phyloP scores from a whole-genome alignment of 2,329 filamentous ascomycete genomes.

The Penicillium vulpinum region DNA sequence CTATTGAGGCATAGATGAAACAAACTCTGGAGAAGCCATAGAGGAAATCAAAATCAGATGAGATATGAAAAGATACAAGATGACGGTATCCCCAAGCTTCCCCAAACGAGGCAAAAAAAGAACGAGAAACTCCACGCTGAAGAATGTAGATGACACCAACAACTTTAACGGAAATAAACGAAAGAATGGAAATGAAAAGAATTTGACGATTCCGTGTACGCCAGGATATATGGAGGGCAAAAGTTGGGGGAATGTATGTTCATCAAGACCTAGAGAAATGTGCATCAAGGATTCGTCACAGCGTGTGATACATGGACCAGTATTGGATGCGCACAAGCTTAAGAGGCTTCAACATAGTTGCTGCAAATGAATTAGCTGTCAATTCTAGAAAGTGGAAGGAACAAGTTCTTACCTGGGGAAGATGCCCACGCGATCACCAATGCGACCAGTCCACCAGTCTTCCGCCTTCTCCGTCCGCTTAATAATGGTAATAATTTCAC shows the following conservation, averaged over 20 bases:
- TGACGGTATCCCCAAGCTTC: neutral
- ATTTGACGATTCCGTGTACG: constrained; percentile 15
- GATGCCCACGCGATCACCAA: constrained; percentile 82
- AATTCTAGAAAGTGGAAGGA: neutral
- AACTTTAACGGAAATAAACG: neutral
- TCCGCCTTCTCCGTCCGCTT: constrained; percentile 93
- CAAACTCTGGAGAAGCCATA: neutral
- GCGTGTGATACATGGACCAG: constrained; percentile 26
- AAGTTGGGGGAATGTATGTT: constrained; percentile 10
- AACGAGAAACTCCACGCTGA: constrained; percentile 24
- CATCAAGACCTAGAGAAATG: constrained; percentile 15
- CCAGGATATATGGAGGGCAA: constrained; percentile 21
- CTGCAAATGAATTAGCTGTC: constrained; percentile 21
- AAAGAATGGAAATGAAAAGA: neutral
- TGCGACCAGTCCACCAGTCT: constrained; percentile 96
- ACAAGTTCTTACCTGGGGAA: constrained; percentile 70
- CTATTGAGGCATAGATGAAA: neutral
- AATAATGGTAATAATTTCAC: constrained; percentile 89
- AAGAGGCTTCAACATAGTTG: constrained; percentile 42
- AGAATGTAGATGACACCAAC: constrained; percentile 13
- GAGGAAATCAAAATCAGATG: constrained; percentile 12
- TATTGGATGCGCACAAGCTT: constrained; percentile 11
- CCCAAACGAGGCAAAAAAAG: constrained; percentile 1
- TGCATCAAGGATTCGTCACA: constrained; percentile 12
- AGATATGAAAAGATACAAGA: constrained; percentile 6